phyloP scores from a whole-genome alignment of 2,329 filamentous ascomycete species.

The Alternaria tenuissima region DNA sequence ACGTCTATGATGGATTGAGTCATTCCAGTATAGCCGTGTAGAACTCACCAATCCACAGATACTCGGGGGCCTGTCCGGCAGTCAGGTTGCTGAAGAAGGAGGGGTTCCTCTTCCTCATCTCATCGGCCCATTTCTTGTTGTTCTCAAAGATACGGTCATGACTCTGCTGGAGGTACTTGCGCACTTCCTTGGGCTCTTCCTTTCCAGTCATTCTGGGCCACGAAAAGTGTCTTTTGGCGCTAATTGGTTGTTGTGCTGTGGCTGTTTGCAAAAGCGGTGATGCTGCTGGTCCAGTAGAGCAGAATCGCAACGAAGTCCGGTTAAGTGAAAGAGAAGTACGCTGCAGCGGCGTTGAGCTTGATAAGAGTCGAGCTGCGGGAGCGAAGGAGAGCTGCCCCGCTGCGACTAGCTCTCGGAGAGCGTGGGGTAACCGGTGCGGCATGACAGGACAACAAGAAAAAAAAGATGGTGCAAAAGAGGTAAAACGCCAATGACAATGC shows the following conservation, averaged over 20 bases:
- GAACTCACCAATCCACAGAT: constrained; percentile 61
- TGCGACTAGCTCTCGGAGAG: constrained; percentile 25
- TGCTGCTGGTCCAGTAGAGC: constrained; percentile 5
- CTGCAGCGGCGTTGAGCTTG: constrained; percentile 8
- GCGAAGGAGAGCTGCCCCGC: constrained; percentile 19
- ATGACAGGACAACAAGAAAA: constrained; percentile 16
- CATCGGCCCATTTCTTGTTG: constrained; percentile 71
- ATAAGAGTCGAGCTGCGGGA: constrained; percentile 14
- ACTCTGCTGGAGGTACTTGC: constrained; percentile 66
- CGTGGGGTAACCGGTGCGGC: constrained; percentile 36
- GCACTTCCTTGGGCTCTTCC: constrained; percentile 35
- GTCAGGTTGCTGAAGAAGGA: constrained; percentile 71
- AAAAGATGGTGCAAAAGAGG: constrained; percentile 10
- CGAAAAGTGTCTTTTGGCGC: constrained; percentile 15
- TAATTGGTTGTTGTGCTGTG: background rate
- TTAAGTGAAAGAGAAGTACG: constrained; percentile 9
- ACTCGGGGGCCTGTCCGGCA: constrained; percentile 73
- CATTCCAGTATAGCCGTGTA: background rate
- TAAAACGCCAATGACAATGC: constrained; percentile 20
- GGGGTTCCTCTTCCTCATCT: constrained; percentile 67
- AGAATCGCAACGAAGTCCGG: constrained; percentile 5
- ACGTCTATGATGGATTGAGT: background rate
- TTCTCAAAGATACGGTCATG: constrained; percentile 74
- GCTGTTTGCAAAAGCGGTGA: constrained; percentile 5
- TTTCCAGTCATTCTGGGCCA: constrained; percentile 33